phyloP scores from a whole-genome alignment of 257 asterid genomes.

The Solanum chiquidenum region DNA sequence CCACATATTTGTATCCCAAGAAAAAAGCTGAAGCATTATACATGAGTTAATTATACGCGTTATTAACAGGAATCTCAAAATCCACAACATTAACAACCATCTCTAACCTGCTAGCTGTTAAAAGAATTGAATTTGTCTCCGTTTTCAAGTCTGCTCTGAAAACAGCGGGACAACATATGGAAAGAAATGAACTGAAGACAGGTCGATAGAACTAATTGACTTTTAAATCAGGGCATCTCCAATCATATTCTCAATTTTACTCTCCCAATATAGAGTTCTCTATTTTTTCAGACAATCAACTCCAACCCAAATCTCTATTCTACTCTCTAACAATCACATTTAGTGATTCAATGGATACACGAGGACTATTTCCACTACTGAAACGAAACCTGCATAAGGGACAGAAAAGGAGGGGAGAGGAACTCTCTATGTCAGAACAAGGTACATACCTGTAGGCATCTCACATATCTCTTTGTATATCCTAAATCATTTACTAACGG shows the following conservation, averaged over 20 bases:
- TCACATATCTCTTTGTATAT: conserved; percentile 88
- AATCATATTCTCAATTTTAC: background rate
- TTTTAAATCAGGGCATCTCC: background rate
- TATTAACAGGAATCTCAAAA: background rate
- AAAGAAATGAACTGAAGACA: background rate
- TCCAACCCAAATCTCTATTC: background rate
- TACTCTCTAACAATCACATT: background rate
- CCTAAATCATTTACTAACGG: conserved; percentile 96
- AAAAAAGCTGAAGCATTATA: background rate
- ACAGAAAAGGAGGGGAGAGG: background rate
- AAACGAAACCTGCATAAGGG: background rate
- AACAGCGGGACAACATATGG: background rate
- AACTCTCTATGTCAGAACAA: background rate
- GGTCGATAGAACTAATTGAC: background rate
- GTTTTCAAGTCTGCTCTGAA: background rate
- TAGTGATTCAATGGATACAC: background rate
- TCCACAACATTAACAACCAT: background rate
- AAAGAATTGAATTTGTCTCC: background rate
- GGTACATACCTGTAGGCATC: conserved; percentile 82
- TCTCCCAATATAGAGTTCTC: background rate
- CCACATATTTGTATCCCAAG: background rate
- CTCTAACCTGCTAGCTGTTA: background rate
- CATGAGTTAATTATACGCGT: background rate
- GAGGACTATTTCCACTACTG: background rate
- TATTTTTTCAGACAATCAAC: background rate